phyloP scores from a whole-genome alignment of 305 asterid species.

The Solanum chacoense region DNA sequence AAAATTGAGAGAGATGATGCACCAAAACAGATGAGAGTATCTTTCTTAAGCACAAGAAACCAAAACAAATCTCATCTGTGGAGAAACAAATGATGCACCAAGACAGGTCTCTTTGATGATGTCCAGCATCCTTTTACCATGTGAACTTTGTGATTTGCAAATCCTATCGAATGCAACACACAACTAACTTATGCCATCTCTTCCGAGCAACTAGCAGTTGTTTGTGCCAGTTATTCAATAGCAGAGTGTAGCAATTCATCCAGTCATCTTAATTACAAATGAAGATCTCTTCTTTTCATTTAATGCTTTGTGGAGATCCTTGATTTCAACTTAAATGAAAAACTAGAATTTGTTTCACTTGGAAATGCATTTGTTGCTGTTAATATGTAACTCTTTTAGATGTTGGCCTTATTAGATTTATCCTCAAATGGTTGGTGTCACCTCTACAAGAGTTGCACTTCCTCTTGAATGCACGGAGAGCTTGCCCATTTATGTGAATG shows the following conservation, averaged over 20 bases:
- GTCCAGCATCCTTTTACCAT: background rate
- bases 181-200: background rate
- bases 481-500: constrained; percentile 51
- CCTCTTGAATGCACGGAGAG: constrained; percentile 46
- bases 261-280: background rate
- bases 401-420: constrained; percentile 24
- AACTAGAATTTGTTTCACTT: background rate
- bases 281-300: background rate
- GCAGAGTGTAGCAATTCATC: background rate
- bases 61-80: background rate
- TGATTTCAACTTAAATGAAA: background rate
- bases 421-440: constrained; percentile 42
- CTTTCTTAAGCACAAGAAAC: background rate
- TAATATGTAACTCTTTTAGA: background rate
- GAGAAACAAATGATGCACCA: background rate
- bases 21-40: background rate
- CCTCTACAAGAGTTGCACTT: constrained; percentile 41
- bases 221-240: background rate
- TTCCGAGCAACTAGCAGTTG: background rate
- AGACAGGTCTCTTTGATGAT: background rate
- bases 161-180: background rate
- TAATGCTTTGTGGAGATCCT: background rate
- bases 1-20: background rate
- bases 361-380: background rate
- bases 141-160: background rate